Evolutionary conservation across 2,329 filamentous ascomycete genomes (phyloP).

Genomic region (Talaromyces piceae): DNA sequence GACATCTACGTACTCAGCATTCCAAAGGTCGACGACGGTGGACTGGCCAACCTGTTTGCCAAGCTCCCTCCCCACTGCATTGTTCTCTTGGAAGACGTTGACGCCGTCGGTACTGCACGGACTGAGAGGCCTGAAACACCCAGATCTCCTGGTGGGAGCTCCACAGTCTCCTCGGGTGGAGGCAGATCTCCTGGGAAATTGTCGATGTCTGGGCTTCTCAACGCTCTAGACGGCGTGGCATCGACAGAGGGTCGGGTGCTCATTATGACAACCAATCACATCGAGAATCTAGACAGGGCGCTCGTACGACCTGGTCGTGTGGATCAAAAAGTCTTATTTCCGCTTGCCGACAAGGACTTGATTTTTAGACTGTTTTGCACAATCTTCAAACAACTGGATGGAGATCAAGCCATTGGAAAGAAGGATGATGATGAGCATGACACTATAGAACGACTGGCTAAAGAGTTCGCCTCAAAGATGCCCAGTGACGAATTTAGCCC

Average conservation of each 20-base stretch:
- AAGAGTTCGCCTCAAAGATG: conserved; percentile 3
- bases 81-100: conserved; percentile 9
- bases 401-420: neutral
- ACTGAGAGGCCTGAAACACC: neutral
- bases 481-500: conserved; percentile 1
- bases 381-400: neutral
- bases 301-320: conserved; percentile 67
- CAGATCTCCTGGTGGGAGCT: neutral
- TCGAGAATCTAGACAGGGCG: conserved; percentile 64
- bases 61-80: conserved; percentile 9
- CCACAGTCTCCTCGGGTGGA: neutral
- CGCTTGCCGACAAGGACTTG: neutral
- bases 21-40: conserved; percentile 8
- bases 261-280: conserved; percentile 76
- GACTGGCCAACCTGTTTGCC: conserved; percentile 8
- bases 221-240: conserved; percentile 75
- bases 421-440: neutral
- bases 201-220: conserved; percentile 67
- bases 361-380: neutral
- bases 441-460: neutral
- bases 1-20: conserved; percentile 54
- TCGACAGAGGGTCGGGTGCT: conserved; percentile 71
- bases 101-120: conserved; percentile 8
- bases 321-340: conserved; percentile 22
- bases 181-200: conserved; percentile 4